phyloP scores from a whole-genome alignment of 164 flowering plant genomes.

The Macadamia integrifolia region DNA sequence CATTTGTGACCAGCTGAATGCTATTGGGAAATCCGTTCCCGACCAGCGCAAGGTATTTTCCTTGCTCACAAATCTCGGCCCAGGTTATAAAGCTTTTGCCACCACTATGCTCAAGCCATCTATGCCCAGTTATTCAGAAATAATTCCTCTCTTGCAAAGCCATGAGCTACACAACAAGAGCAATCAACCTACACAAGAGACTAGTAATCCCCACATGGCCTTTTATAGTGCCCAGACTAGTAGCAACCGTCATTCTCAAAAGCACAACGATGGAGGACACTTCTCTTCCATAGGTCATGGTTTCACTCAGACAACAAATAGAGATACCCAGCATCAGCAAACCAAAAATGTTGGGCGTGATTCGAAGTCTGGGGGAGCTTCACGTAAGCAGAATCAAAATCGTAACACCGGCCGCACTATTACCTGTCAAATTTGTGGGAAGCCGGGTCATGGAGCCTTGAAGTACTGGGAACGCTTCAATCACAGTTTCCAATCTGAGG shows the following conservation, averaged over 20 bases:
- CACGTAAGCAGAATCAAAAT: no score
- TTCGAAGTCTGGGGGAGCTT: no score
- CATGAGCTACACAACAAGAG: background rate
- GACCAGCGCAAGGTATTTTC: no score
- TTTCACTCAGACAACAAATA: background rate
- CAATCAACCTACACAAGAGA: background rate
- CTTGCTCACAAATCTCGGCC: background rate
- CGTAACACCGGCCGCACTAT: background rate
- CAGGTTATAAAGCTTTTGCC: constrained; percentile 1
- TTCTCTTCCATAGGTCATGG: no score
- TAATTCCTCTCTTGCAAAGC: background rate
- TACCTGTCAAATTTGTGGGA: background rate
- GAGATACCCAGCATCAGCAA: no score
- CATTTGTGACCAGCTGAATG: no score
- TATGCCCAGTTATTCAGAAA: background rate
- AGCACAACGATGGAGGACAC: no score
- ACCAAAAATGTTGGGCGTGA: no score
- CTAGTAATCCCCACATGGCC: background rate
- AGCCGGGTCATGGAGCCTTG: background rate
- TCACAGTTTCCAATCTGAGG: background rate
- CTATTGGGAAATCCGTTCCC: no score
- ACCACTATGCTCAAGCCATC: background rate
- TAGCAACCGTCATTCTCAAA: background rate
- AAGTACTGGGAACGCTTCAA: background rate
- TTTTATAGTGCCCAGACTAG: background rate